Evolutionary conservation across 208 protist species (phyloP).

Genomic region (Crithidia acanthocephali): DNA sequence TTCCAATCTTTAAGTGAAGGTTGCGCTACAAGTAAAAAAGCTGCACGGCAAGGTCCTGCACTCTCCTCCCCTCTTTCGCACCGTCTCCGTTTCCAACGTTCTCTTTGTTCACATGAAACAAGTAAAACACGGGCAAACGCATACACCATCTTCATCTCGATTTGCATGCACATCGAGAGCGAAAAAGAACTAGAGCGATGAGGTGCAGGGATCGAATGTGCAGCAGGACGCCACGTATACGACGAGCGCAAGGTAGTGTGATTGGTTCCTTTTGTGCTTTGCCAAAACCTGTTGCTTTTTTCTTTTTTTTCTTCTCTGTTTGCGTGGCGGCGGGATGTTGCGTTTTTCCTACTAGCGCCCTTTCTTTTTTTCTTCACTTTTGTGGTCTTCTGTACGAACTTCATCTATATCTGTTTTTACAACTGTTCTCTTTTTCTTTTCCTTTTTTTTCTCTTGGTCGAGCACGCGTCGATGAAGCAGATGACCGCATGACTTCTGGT

Average conservation of each 20-base stretch:
- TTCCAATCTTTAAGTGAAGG: not conserved
- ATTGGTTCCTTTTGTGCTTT: not conserved
- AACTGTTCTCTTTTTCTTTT: not conserved
- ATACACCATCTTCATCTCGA: no score
- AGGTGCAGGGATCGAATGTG: no score
- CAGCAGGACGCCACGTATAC: no score
- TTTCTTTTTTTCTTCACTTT: slow-evolving; percentile 4
- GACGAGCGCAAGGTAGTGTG: not conserved
- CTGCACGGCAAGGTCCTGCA: not conserved
- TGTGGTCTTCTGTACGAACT: not conserved
- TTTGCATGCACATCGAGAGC: no score
- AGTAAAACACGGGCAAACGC: no score
- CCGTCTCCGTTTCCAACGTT: no score
- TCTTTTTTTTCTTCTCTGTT: not conserved
- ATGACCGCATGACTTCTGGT: no score
- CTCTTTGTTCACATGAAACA: no score
- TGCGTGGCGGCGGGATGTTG: not conserved
- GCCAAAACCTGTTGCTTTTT: not conserved
- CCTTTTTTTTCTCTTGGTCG: not conserved
- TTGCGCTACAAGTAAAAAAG: not conserved
- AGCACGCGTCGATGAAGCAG: no score
- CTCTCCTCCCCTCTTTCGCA: not conserved
- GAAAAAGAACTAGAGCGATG: no score
- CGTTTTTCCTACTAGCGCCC: slow-evolving; percentile 1
- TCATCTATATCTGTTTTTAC: slow-evolving; percentile 29